Conservation (phyloP, 179 eudicot genomes). For the Silene noctiflora region DNA sequence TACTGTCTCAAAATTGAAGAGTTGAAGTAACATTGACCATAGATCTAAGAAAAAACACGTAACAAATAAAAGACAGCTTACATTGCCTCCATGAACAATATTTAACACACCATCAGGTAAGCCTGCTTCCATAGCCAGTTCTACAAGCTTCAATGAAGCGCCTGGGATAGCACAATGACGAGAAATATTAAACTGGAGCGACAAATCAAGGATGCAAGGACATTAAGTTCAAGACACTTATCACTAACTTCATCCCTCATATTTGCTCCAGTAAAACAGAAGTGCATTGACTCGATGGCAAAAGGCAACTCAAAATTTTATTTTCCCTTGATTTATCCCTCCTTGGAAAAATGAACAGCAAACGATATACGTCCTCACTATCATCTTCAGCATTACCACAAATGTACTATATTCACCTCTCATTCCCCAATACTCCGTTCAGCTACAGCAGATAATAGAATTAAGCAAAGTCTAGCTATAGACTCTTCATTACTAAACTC, state of each 20-base stretch:
- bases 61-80: conserved; percentile 25
- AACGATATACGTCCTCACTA: not conserved
- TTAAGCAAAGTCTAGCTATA: conserved; percentile 3
- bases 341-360: not conserved
- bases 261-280: not conserved
- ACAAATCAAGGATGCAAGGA: not conserved
- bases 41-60: not conserved
- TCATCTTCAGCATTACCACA: not conserved
- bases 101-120: conserved; percentile 75
- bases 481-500: not conserved
- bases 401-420: not conserved
- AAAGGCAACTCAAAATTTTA: not conserved
- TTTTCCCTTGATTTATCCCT: not conserved
- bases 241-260: not conserved
- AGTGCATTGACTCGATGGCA: not conserved
- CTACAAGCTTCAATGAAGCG: conserved; percentile 64
- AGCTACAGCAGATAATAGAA: not conserved
- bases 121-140: conserved; percentile 74
- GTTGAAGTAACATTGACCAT: no score
- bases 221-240: not conserved
- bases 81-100: conserved; percentile 72
- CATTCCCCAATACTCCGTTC: not conserved
- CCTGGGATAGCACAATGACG: conserved; percentile 32
- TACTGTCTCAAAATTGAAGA: no score
- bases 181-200: not conserved